These are phyloP conservation scores for Solanum verrucosum DNA, from an alignment of 257 asterid species.

Conservation along the genomic window DNA sequence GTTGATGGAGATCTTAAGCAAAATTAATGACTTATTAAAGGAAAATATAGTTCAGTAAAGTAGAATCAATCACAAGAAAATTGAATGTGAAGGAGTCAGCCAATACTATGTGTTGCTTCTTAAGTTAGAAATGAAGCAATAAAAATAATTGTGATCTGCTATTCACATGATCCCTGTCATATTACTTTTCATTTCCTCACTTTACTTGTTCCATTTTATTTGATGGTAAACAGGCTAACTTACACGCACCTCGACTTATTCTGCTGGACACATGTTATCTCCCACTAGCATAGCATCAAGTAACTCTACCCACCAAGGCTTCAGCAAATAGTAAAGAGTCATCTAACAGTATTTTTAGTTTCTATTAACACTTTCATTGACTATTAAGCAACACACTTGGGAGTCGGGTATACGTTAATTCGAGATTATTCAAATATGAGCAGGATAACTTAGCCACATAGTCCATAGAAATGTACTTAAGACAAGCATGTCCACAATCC, in stretches of 20 bases:
- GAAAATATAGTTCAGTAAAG: background rate
- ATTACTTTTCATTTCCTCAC: background rate
- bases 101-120: background rate
- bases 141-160: background rate
- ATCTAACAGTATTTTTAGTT: background rate
- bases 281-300: background rate
- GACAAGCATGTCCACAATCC: background rate
- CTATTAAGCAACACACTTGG: background rate
- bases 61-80: background rate
- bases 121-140: background rate
- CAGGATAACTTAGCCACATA: background rate
- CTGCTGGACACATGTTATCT: background rate
- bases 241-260: background rate
- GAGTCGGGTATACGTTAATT: background rate
- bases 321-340: background rate
- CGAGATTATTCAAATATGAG: background rate
- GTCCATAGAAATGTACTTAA: background rate
- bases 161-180: background rate
- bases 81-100: background rate
- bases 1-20: background rate
- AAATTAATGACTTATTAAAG: background rate
- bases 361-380: background rate
- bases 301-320: background rate
- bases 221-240: too few relatives aligned
- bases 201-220: background rate